phyloP scores from a whole-genome alignment of 768 basidiomycete species.

The Cystofilobasidium bisporidii region DNA sequence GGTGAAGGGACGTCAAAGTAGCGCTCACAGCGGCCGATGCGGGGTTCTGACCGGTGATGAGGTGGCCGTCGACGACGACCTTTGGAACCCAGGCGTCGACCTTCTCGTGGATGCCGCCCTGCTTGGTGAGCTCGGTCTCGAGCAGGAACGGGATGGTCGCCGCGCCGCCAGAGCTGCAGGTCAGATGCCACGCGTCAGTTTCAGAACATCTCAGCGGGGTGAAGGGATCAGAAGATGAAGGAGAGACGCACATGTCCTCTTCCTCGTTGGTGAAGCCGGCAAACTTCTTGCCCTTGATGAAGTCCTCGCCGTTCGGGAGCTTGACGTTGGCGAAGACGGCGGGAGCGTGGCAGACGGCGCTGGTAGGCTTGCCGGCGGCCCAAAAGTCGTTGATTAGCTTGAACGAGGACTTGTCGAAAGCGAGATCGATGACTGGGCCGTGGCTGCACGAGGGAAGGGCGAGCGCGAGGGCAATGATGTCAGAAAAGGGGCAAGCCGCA shows the following conservation, averaged over 20 bases:
- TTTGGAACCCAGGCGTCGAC: conserved; percentile 52
- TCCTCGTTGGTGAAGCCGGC: conserved; percentile 59
- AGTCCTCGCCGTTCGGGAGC: conserved; percentile 42
- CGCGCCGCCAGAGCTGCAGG: conserved; percentile 11
- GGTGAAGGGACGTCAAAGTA: neutral
- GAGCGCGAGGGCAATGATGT: neutral
- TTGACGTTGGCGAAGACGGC: conserved; percentile 39
- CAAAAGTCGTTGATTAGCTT: too few species aligned
- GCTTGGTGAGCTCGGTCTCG: conserved; percentile 43
- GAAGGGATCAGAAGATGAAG: too few species aligned
- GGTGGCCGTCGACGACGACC: conserved; percentile 38
- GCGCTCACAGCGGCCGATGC: neutral
- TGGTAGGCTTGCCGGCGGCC: conserved; percentile 49
- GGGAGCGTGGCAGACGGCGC: conserved; percentile 74
- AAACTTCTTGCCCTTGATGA: conserved; percentile 50
- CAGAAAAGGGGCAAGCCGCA: conserved; percentile 6
- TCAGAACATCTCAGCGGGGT: too few species aligned
- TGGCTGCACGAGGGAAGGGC: too few species aligned
- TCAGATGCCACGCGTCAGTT: too few species aligned
- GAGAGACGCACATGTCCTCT: too few species aligned
- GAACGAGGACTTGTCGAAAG: conserved; percentile 46
- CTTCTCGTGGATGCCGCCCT: conserved; percentile 48
- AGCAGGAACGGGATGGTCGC: conserved; percentile 61
- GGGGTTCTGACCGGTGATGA: conserved; percentile 21
- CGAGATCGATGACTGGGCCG: conserved; percentile 64